Evolutionary conservation across 2,329 filamentous ascomycete species (phyloP).

Genomic region (Clonostachys byssicola): DNA sequence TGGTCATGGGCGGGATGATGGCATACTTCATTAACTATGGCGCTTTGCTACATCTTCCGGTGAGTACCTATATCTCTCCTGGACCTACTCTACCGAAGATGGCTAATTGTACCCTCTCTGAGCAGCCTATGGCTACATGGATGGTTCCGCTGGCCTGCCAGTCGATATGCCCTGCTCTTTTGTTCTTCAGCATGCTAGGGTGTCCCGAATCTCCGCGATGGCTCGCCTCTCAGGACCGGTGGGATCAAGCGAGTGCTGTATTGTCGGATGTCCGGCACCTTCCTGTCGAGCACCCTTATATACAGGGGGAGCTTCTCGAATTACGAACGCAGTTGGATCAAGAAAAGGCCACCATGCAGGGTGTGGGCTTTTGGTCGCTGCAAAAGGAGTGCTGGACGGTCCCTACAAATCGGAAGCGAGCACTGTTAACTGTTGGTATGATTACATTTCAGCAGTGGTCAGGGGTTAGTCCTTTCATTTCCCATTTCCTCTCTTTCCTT

Average conservation of each 20-base stretch:
- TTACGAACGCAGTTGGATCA: conserved; percentile 18
- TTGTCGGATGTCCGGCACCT: conserved; percentile 27
- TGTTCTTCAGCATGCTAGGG: conserved; percentile 49
- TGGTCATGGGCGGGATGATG: conserved; percentile 45
- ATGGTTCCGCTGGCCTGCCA: conserved; percentile 56
- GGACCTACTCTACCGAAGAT: too few species aligned
- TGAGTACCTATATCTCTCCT: neutral
- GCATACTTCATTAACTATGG: conserved; percentile 53
- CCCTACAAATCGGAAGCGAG: conserved; percentile 12
- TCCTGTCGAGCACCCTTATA: conserved; percentile 25
- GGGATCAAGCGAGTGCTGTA: conserved; percentile 37
- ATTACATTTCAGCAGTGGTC: conserved; percentile 16
- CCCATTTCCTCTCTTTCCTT: neutral
- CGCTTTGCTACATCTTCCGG: conserved; percentile 29
- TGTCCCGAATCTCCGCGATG: conserved; percentile 58
- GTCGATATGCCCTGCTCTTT: conserved; percentile 47
- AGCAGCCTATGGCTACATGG: conserved; percentile 26
- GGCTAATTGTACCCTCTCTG: neutral
- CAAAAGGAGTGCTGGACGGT: conserved; percentile 10
- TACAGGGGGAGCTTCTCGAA: conserved; percentile 23
- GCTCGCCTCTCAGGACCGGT: conserved; percentile 53
- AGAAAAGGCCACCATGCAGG: conserved; percentile 12
- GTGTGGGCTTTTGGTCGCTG: conserved; percentile 5
- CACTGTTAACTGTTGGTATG: conserved; percentile 13
- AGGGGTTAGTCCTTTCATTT: conserved; percentile 10